Conservation (phyloP, 108 stramenopile species). For the Fragilariopsis cylindrus region DNA sequence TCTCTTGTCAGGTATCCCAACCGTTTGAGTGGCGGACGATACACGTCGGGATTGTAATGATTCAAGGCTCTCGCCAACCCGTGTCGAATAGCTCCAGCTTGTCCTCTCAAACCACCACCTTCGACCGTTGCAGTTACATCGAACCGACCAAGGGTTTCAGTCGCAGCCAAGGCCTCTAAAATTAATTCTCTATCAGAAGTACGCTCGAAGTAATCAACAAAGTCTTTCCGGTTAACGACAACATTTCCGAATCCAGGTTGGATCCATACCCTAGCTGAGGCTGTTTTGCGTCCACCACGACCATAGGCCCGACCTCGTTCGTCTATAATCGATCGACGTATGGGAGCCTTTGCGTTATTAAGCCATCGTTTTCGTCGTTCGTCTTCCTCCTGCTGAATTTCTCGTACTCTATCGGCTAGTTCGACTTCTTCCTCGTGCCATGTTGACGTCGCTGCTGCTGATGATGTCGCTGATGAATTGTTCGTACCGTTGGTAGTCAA, state of each 20-base stretch:
- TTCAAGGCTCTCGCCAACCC: slow-evolving; percentile 94
- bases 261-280: slow-evolving; percentile 93
- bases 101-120: slow-evolving; percentile 89
- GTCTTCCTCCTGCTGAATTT: slow-evolving; percentile 58
- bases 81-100: slow-evolving; percentile 94
- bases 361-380: slow-evolving; percentile 68
- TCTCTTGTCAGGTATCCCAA: slow-evolving; percentile 92
- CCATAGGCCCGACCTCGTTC: slow-evolving; percentile 90
- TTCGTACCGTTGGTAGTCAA: neutral
- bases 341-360: slow-evolving; percentile 61
- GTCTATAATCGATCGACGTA: slow-evolving; percentile 72
- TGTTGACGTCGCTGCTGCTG: neutral
- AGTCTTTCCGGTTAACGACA: slow-evolving; percentile 79
- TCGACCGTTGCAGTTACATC: slow-evolving; percentile 76
- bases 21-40: slow-evolving; percentile 89
- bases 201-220: slow-evolving; percentile 88
- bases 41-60: slow-evolving; percentile 85
- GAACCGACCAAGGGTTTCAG: slow-evolving; percentile 87
- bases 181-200: slow-evolving; percentile 70
- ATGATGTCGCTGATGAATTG: neutral
- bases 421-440: slow-evolving; percentile 49
- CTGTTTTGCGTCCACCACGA: slow-evolving; percentile 92
- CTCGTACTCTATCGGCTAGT: slow-evolving; percentile 40
- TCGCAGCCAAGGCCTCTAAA: slow-evolving; percentile 85
- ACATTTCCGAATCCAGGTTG: slow-evolving; percentile 85